These are phyloP conservation scores for Leccinellum albellum DNA, from an alignment of 768 basidiomycete species.

Conservation along the genomic window DNA sequence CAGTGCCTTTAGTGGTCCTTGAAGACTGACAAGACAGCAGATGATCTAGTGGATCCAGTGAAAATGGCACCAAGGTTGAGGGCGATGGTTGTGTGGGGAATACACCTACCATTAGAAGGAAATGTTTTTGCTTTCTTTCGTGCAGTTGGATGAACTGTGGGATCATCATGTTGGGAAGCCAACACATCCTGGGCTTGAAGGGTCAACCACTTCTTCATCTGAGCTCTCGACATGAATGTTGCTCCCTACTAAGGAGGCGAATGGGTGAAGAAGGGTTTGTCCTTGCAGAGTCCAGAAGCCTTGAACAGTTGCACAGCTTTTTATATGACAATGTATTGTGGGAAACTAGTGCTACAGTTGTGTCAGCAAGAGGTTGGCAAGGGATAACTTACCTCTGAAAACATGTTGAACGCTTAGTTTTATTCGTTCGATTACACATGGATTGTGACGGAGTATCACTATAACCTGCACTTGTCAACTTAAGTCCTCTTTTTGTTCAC, in stretches of 20 bases:
- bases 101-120: background rate
- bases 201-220: background rate
- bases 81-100: background rate
- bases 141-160: background rate
- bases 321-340: background rate
- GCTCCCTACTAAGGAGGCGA: background rate
- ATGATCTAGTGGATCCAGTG: background rate
- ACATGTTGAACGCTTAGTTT: background rate
- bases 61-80: no score
- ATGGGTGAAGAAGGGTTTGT: background rate
- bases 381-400: background rate
- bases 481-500: no score
- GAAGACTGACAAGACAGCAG: background rate
- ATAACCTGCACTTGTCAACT: no score
- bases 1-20: background rate
- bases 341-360: background rate
- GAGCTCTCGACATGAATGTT: no score
- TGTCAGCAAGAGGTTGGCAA: background rate
- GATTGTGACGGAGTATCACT: background rate
- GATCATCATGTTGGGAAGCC: background rate
- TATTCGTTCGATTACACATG: no score
- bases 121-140: background rate
- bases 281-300: background rate
- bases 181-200: no score
- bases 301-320: background rate